A percentile compares a stretch with the other conserved stretches of the same genome.
phyloP scores from a whole-genome alignment of 2,329 filamentous ascomycete species.

The Xenosphaeropsis pyriputrescens region DNA sequence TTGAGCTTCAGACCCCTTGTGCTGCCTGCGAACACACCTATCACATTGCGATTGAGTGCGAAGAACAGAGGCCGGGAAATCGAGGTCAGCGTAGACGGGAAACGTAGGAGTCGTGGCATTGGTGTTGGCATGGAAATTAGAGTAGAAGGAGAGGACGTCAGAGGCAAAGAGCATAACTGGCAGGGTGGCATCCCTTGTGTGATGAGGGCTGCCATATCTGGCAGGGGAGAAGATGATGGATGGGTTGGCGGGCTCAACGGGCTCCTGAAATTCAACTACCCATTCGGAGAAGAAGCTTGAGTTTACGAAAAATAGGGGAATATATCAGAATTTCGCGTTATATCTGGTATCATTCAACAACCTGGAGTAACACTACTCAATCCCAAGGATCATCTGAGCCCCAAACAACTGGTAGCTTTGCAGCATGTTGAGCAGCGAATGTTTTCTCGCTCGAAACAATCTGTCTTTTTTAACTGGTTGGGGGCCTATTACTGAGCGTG shows the following conservation, averaged over 20 bases:
- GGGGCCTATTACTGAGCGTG: too few relatives aligned
- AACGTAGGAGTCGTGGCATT: constrained; percentile 48
- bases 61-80: constrained; percentile 65
- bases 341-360: too few relatives aligned
- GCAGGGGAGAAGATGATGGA: constrained; percentile 61
- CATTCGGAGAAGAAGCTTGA: constrained; percentile 55
- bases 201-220: constrained; percentile 42
- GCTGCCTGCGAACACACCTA: constrained; percentile 70
- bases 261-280: constrained; percentile 92
- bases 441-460: too few relatives aligned
- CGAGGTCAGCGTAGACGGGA: constrained; percentile 68
- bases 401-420: too few relatives aligned
- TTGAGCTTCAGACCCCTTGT: constrained; percentile 87
- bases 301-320: too few relatives aligned
- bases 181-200: constrained; percentile 83
- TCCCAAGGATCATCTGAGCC: too few relatives aligned
- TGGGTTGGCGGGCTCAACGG: constrained; percentile 95
- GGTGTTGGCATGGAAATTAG: constrained; percentile 70
- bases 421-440: too few relatives aligned
- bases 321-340: too few relatives aligned
- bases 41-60: constrained; percentile 68
- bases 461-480: too few relatives aligned
- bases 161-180: constrained; percentile 29
- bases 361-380: too few relatives aligned
- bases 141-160: constrained; percentile 74